Conservation (phyloP, 768 basidiomycete genomes). For the Lactarius tabidus region DNA sequence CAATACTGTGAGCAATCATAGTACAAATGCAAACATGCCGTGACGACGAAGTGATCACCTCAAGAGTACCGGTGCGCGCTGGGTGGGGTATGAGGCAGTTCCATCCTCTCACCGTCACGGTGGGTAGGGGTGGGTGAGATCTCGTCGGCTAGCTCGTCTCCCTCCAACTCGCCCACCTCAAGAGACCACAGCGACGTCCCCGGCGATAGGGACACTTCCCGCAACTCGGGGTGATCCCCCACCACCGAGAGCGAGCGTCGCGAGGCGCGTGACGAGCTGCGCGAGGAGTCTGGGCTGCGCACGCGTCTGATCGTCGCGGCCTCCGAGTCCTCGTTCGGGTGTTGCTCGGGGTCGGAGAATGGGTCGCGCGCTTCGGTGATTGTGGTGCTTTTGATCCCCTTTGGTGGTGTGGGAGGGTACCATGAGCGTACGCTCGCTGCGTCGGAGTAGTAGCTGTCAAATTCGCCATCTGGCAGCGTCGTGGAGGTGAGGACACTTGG, state of each 20-base stretch:
- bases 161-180: background rate
- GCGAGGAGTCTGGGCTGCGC: conserved; percentile 6
- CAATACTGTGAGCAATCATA: background rate
- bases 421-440: background rate
- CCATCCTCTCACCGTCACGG: background rate
- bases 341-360: conserved; percentile 10
- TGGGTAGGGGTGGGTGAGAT: background rate
- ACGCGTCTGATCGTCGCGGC: background rate
- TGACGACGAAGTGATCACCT: background rate
- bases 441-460: conserved; percentile 1
- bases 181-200: background rate
- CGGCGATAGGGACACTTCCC: background rate
- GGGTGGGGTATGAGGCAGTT: background rate
- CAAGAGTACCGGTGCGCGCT: background rate
- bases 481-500: conserved; percentile 14
- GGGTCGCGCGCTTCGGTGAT: background rate
- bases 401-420: too few species aligned
- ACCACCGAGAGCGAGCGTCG: background rate
- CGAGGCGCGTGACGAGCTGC: background rate
- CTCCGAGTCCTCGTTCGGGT: background rate
- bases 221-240: background rate
- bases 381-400: background rate
- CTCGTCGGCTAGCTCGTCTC: background rate
- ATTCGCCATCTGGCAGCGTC: background rate
- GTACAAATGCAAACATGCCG: too few species aligned